Base-by-base conservation (phyloP, 176 grass and related monocot species). In the Echinochloa phyllopogon region DNA sequence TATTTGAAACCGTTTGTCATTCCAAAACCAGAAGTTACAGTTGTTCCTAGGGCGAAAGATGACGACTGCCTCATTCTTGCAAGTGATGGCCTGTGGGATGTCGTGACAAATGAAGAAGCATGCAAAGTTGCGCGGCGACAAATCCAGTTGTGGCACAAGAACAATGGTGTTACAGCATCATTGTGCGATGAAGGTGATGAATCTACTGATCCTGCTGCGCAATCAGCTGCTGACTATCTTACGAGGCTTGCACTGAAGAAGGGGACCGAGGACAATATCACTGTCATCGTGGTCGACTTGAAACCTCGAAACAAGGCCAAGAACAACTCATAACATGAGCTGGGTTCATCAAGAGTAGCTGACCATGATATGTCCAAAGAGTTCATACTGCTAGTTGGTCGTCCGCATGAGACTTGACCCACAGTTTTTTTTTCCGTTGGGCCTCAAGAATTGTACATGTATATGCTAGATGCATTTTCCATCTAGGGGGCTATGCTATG, bases 81-180 rank as follows among this genome's bases (percentile, higher is more conserved):
- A 7, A 97, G 92, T 40, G 94, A 97, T 58, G 94, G 94, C 21
- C 81, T 97, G 12, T 94, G 94, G 94, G 94, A 97, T 36, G 92
- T 94, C 0, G 70, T 97, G 59, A 83, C 92, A 2, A 97, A 94
- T 48, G 87, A 97, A 92, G 94, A 97, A 70, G 94, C 89, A 21
- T 97, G 92, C 72, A 93, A 94, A 71, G 81, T 88, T 8, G 92
- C 90, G 0, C 92, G 92, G 3, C 87, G 84, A 47, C 90, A 93
- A 25, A 97, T 97, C 77, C 92, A 91, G 24, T 39, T 82, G 40
- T 97, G 95, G 95, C 92, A 97, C 88, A 97, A 97, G 70, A 97
- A 92, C 74, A 94, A 97, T 76, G 58, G 74, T 36, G 72, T 62
- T 36, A 6, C 75, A 44, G 23, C 77, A 78, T 65, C 84, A 59